Conservation (phyloP, 768 basidiomycete genomes). For the Trametes cingulata region DNA sequence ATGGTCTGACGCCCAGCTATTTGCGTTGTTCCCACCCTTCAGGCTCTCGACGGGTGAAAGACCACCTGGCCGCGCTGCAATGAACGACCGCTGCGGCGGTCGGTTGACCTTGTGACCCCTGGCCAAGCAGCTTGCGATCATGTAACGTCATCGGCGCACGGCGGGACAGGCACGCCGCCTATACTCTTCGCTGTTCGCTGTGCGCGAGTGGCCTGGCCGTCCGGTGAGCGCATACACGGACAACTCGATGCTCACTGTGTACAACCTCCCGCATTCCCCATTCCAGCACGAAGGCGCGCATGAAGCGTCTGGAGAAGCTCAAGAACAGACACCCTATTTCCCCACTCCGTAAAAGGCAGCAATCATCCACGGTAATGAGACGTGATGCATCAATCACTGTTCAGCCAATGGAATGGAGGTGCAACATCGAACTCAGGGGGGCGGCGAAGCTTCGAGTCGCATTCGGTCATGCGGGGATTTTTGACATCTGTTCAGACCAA, state of each 20-base stretch:
- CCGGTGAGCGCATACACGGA: neutral
- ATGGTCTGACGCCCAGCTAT: conserved; percentile 2
- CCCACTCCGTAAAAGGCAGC: neutral
- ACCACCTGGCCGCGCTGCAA: neutral
- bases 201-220: neutral
- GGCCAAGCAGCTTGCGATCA: conserved; percentile 1
- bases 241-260: neutral
- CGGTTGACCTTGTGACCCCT: conserved; percentile 9
- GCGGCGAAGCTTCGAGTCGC: neutral
- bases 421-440: neutral
- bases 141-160: neutral
- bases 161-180: neutral
- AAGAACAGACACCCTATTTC: neutral
- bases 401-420: neutral
- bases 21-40: conserved; percentile 5
- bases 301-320: neutral
- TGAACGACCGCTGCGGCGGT: conserved; percentile 8
- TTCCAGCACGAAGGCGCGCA: no score
- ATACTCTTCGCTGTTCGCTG: neutral
- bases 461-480: no score
- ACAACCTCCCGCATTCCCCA: no score
- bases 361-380: neutral
- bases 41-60: conserved; percentile 13
- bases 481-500: no score
- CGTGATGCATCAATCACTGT: neutral